Conservation (phyloP, 225 moss, liverwort and hornwort species). For the Antitrichia curtipendula region DNA sequence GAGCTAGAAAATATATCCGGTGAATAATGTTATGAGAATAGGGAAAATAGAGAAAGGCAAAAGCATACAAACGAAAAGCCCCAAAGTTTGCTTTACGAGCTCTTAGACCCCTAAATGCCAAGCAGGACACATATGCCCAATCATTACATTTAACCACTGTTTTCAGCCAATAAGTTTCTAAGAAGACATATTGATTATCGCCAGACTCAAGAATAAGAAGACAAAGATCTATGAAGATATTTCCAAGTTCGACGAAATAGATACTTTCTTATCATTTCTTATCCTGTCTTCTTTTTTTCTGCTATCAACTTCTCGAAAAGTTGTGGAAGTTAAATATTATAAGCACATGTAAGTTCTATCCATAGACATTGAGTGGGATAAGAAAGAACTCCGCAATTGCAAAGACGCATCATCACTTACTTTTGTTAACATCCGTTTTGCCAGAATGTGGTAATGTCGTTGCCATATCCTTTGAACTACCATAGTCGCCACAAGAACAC, state of each 20-base stretch:
- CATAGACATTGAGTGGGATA: background rate
- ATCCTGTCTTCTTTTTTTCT: background rate
- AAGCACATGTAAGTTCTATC: background rate
- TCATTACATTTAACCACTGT: background rate
- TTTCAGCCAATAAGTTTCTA: background rate
- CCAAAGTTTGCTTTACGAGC: background rate
- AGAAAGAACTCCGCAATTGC: background rate
- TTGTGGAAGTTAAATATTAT: background rate
- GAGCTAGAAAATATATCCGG: background rate
- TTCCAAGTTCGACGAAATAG: background rate
- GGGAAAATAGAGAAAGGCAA: background rate
- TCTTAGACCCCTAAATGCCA: background rate
- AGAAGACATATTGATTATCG: background rate
- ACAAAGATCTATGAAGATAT: background rate
- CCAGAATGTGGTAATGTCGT: slow-evolving; percentile 63
- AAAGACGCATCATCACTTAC: background rate
- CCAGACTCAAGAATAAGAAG: background rate
- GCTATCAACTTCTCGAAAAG: background rate
- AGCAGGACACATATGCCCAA: background rate
- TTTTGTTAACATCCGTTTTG: slow-evolving; percentile 60
- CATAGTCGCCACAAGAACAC: slow-evolving; percentile 52
- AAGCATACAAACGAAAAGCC: background rate
- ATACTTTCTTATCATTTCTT: background rate
- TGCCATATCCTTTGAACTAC: slow-evolving; percentile 78
- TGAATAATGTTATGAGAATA: background rate